Base-by-base conservation (phyloP, 2,329 filamentous ascomycete genomes). In the Cadophora sp. region DNA sequence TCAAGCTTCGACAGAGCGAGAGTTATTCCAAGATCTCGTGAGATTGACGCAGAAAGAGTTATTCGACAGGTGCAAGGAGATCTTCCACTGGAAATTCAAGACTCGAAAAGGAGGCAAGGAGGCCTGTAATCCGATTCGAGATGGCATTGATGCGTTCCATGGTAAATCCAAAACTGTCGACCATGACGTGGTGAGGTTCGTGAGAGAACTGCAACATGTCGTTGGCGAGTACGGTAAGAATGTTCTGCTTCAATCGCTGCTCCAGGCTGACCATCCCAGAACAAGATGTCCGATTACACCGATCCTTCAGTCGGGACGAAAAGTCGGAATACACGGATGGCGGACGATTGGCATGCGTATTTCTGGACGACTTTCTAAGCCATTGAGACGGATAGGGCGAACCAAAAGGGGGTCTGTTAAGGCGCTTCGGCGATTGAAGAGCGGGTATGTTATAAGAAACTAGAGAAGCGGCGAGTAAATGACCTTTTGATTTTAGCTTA, bases 41-140 rank as follows among this genome's bases (percentile, higher is more conserved):
- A 59, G 66, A n/a, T 64, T 75, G 65, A 75, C 71, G 24, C 70
- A 76, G 62, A 73, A 66, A 18, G 71, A 76, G 65, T 64, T 77
- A 24, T 77, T 77, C 43, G 74, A 76, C 6, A 66, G 74, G 30
- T 76, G 74, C 66, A 76, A 76, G 59, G 75, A 77, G 63, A 76
- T 77, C 33, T 76, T 76, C 61, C 75, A 77, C 62, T 75, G 74
- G 68, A 74, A 73, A 22, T 77, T 76, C 69, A 77, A 77, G 64
- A 77, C 74, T 43, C 68, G 74, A 45, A 77, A 77, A 63, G 73
- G 71, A 8, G 75, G 74, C 4, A 77, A 75, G 66, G 75, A 76
- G 68, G 72, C 74, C 13, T 76, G 73, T 63, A 77, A 76, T 65
- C 74, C 75, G 1, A 75, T 77, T 39, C 70, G 74, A 58, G 75